phyloP scores from a whole-genome alignment of 2,329 filamentous ascomycete genomes.

The Colletotrichum chrysophilum region DNA sequence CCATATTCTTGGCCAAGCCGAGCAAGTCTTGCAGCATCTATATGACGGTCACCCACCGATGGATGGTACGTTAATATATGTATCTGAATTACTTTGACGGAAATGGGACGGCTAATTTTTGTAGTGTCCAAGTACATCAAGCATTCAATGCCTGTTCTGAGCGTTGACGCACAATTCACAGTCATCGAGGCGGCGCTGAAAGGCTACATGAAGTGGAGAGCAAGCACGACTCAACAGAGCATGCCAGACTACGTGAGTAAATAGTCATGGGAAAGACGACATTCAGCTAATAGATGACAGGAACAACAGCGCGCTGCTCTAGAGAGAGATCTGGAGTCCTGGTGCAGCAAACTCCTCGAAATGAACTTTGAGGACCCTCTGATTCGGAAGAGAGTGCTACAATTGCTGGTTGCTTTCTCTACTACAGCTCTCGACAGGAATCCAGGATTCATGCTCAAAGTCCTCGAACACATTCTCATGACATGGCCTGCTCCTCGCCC shows the following conservation, averaged over 20 bases:
- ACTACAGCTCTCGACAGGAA: slow-evolving; percentile 80
- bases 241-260: slow-evolving; percentile 20
- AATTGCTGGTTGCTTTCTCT: slow-evolving; percentile 84
- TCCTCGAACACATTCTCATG: slow-evolving; percentile 89
- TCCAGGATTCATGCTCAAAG: slow-evolving; percentile 82
- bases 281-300: slow-evolving; percentile 22
- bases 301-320: slow-evolving; percentile 61
- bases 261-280: neutral
- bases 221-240: slow-evolving; percentile 21
- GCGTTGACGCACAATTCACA: slow-evolving; percentile 87
- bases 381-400: slow-evolving; percentile 81
- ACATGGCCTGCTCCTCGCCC: slow-evolving; percentile 78
- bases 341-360: slow-evolving; percentile 74
- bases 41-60: slow-evolving; percentile 75
- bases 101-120: neutral
- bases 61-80: slow-evolving; percentile 53
- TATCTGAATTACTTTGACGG: neutral
- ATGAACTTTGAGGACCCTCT: slow-evolving; percentile 83
- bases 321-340: slow-evolving; percentile 69
- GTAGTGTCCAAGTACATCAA: slow-evolving; percentile 67
- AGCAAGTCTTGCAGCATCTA: slow-evolving; percentile 74
- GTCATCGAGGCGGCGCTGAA: slow-evolving; percentile 89
- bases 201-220: slow-evolving; percentile 83
- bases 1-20: slow-evolving; percentile 83
- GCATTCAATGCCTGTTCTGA: slow-evolving; percentile 73